Base-by-base conservation (phyloP, 2,329 filamentous ascomycete species). In the Cucurbitaria berberidis region DNA sequence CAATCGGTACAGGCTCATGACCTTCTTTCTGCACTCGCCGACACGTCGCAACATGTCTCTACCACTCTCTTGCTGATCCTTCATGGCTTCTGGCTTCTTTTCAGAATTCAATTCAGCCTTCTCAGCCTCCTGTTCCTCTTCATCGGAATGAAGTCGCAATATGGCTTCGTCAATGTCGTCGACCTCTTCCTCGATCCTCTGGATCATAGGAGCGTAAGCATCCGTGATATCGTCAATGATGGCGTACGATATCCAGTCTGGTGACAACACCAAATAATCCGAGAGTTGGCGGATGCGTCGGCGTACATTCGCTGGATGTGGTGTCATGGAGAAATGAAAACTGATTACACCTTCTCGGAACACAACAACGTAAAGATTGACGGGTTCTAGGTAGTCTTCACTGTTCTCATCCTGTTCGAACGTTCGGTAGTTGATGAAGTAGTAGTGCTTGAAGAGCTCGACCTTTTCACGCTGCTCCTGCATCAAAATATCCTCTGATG, bases 211-310 rank as follows among this genome's bases (percentile, higher is more conserved):
- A 5, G 89, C 90, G 69, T 97, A 99, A 2, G 92, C 93, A 74
- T 99, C 95, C 5, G 95, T 99, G 65, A 99, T 96, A 72, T 99
- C 95, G 76, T 99, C 95, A 59, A 98, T 97, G 62, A 97, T 89
- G 42, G 93, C 95, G 70, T 99, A 99, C 7, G 91, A 96, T 64
- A 99, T 97, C 95, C 95, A 99, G 74, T 99, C 95, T 0, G 93
- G 91, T 41, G 90, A 93, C 11, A 98, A 81, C 38, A 96, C 90
- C 66, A 98, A 84, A 74, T 96, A 99, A 74, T 99, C 95, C 60
- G 90, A 90, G 41, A 99, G 79, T 74, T 99, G 95, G 10, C 95
- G 89, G 68, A 99, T 93, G 29, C 95, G 87, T 40, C 95, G 86
- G 19, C 95, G 90, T 21, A 99, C 95, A 64, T 99, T 99, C 69